phyloP scores from a whole-genome alignment of 2,329 filamentous ascomycete genomes.

The Apiospora sp. region DNA sequence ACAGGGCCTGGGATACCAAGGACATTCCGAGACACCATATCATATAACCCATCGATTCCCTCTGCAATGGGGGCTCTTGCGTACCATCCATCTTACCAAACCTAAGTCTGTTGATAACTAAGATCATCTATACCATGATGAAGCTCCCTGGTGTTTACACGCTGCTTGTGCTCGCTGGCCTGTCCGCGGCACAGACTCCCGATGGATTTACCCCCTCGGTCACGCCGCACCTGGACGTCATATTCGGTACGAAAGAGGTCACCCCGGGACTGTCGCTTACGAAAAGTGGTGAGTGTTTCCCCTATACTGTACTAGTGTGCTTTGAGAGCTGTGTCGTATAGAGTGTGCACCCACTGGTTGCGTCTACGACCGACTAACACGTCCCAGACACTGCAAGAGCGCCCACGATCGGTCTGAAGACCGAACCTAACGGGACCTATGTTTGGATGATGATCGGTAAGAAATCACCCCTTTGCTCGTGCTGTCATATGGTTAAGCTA shows the following conservation, averaged over 20 bases:
- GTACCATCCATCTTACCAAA: not conserved
- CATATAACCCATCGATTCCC: not conserved
- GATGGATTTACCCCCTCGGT: slow-evolving; percentile 25
- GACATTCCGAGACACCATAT: not conserved
- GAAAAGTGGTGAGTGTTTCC: slow-evolving; percentile 30
- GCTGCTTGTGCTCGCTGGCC: slow-evolving; percentile 4
- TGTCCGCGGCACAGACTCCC: slow-evolving; percentile 23
- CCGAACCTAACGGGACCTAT: slow-evolving; percentile 36
- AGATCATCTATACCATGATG: slow-evolving; percentile 1
- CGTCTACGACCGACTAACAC: not conserved
- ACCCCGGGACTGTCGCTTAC: slow-evolving; percentile 38
- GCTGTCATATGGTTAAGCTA: not conserved
- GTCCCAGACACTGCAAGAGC: slow-evolving; percentile 36
- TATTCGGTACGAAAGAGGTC: slow-evolving; percentile 35
- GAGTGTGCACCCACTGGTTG: not conserved
- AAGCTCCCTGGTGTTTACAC: not conserved
- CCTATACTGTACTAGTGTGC: no score
- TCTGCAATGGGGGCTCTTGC: not conserved
- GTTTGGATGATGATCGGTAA: slow-evolving; percentile 42
- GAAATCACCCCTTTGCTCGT: not conserved
- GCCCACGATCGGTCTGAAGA: slow-evolving; percentile 39
- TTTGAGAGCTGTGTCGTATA: not conserved
- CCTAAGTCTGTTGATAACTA: not conserved
- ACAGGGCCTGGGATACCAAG: not conserved
- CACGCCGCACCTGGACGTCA: slow-evolving; percentile 25